Evolutionary conservation across 768 basidiomycete genomes (phyloP).

Genomic region (Lentinula aciculospora): DNA sequence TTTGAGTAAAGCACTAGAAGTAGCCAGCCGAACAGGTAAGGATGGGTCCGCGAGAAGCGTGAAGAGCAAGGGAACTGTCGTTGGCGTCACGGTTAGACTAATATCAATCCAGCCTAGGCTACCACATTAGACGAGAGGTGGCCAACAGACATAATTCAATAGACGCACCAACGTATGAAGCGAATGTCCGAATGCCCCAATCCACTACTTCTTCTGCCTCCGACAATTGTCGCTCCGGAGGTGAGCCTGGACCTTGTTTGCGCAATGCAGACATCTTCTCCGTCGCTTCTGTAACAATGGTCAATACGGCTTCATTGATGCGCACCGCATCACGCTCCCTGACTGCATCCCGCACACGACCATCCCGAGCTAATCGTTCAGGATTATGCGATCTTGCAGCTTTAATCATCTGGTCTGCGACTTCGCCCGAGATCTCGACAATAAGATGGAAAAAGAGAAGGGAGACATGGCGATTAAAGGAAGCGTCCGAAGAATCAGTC

Average conservation of each 20-base stretch:
- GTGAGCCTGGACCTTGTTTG: conserved; percentile 36
- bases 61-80: conserved; percentile 82
- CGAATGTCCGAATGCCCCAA: conserved; percentile 89
- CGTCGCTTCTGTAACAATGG: conserved; percentile 69
- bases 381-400: conserved; percentile 70
- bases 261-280: conserved; percentile 50
- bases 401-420: conserved; percentile 94
- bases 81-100: conserved; percentile 88
- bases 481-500: conserved; percentile 47
- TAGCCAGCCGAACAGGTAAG: conserved; percentile 75
- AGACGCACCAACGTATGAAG: conserved; percentile 87
- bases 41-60: conserved; percentile 74
- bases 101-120: conserved; percentile 94
- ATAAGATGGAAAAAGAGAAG: conserved; percentile 89
- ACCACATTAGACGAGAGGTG: background rate
- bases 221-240: conserved; percentile 47
- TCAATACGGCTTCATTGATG: conserved; percentile 84
- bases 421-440: conserved; percentile 92
- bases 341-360: conserved; percentile 81
- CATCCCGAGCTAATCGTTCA: conserved; percentile 76
- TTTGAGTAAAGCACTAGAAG: conserved; percentile 72
- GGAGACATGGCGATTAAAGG: conserved; percentile 80
- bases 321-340: conserved; percentile 82
- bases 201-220: conserved; percentile 77
- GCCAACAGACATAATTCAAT: background rate